Conservation (phyloP, 129 eudicot genomes). For the Silybum marianum region DNA sequence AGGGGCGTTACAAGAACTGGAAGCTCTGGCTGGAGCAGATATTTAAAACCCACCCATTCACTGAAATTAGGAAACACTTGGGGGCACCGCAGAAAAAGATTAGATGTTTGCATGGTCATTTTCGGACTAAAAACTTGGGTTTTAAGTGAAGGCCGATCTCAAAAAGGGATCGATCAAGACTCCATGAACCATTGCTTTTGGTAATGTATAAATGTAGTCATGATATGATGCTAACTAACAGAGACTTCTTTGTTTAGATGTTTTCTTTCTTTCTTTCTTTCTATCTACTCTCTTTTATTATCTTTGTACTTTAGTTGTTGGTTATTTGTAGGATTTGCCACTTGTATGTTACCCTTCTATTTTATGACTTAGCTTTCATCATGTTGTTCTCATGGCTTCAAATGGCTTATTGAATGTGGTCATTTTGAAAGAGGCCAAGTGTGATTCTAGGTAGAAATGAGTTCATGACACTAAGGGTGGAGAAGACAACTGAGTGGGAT, state of each 20-base stretch:
- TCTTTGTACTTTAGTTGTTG: conserved; percentile 26
- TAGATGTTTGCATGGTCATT: conserved; percentile 20
- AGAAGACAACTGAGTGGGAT: neutral
- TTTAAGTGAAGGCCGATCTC: conserved; percentile 16
- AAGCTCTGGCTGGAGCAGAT: conserved; percentile 46
- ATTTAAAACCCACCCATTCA: conserved; percentile 23
- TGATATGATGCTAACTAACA: conserved; percentile 30
- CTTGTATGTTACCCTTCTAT: conserved; percentile 14
- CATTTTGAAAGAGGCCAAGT: neutral
- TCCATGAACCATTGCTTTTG: conserved; percentile 19
- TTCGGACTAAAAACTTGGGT: conserved; percentile 23
- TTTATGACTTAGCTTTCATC: conserved; percentile 10
- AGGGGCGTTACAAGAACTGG: conserved; percentile 67
- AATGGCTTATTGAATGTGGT: neutral
- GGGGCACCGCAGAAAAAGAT: conserved; percentile 6
- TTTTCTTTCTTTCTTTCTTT: neutral
- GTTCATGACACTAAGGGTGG: neutral
- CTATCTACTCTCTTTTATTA: neutral
- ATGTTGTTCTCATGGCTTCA: neutral
- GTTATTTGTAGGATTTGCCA: conserved; percentile 27
- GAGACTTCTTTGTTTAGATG: conserved; percentile 22
- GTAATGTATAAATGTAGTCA: conserved; percentile 27
- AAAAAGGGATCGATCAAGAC: conserved; percentile 9
- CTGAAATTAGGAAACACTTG: conserved; percentile 17
- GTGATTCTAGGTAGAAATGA: neutral